Evolutionary conservation across 2,329 filamentous ascomycete species (phyloP), one percentile per base, ranked within the genome.

Genomic region (Neonectria coccinea): DNA sequence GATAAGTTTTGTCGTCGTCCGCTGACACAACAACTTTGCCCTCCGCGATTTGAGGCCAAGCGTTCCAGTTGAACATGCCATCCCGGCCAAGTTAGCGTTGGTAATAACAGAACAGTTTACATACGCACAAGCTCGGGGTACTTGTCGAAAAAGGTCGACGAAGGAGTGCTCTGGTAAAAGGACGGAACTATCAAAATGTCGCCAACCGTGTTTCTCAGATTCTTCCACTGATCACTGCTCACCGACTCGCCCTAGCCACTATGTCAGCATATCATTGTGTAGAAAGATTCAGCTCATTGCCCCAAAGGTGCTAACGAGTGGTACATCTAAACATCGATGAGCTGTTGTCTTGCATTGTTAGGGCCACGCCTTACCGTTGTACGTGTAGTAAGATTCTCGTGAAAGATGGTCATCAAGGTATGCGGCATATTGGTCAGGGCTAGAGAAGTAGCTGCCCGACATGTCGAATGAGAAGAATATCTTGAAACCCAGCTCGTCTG

Each of bases 391-490:
- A 5, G 62, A 64, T 7, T 45, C 25, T 27, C 62, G 56, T 2
- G 42, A 29, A 18, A 60, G 16, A 31, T 64, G 56, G 6, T 52
- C 39, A 31, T 60, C 29, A 27, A 64, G 53, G 36, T 56, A 64
- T 8, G 33, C 14, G 5, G 56, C 56, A 33, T 64, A 60, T 11
- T 64, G n/a, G 33, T 31, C 29, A 16, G 62, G 56, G 47, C 36
- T 60, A 2, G 52, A 47, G 31, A 64, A 64, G 45, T 64, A 53
- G 25, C 47, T 33, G 7, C 27, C 45, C 7, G 18, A 44, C 62
- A 64, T 64, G 41, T 64, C 62, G 42, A 64, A 60, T 2, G 62
- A 64, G 52, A 64, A 60, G 56, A 64, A 64, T 2, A 64, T 59
- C 39, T 60, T 60, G 53, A 64, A 64, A 2, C 45, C 52, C 2